Conservation (phyloP, 768 basidiomycete genomes). For the Rubroboletus satanas region DNA sequence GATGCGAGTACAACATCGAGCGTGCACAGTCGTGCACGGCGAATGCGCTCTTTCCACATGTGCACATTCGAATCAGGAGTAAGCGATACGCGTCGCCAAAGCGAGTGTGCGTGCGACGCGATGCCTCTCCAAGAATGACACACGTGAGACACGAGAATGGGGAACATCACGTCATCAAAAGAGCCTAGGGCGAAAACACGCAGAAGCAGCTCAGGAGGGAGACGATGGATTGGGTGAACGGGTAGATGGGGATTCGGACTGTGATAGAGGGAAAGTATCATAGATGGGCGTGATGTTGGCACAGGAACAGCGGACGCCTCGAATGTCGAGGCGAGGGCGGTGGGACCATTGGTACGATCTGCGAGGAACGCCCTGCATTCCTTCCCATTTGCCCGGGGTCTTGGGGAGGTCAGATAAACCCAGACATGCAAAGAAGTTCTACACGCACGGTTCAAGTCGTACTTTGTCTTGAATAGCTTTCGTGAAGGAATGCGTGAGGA, state of each 20-base stretch:
- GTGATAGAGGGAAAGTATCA: constrained; percentile 26
- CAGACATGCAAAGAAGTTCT: background rate
- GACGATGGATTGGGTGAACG: constrained; percentile 49
- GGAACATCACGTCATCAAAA: constrained; percentile 52
- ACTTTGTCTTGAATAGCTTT: constrained; percentile 44
- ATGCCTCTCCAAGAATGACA: constrained; percentile 62
- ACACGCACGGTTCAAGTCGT: constrained; percentile 30
- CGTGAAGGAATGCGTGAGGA: constrained; percentile 49
- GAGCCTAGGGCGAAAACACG: constrained; percentile 62
- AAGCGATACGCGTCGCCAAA: constrained; percentile 64
- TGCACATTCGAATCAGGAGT: constrained; percentile 37
- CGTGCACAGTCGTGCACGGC: constrained; percentile 55
- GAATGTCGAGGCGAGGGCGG: constrained; percentile 14
- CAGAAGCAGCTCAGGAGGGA: constrained; percentile 63
- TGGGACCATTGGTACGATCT: constrained; percentile 21
- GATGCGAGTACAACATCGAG: constrained; percentile 59
- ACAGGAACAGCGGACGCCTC: constrained; percentile 14
- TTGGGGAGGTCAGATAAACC: constrained; percentile 10
- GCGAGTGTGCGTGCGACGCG: constrained; percentile 52
- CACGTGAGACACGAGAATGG: constrained; percentile 64
- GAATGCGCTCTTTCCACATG: constrained; percentile 64
- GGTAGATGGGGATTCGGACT: constrained; percentile 19
- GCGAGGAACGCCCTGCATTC: constrained; percentile 17
- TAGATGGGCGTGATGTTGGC: constrained; percentile 26
- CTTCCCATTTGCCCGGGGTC: constrained; percentile 17